Evolutionary conservation across 306 rosid genomes (phyloP).

Genomic region (Dryas octopetala): DNA sequence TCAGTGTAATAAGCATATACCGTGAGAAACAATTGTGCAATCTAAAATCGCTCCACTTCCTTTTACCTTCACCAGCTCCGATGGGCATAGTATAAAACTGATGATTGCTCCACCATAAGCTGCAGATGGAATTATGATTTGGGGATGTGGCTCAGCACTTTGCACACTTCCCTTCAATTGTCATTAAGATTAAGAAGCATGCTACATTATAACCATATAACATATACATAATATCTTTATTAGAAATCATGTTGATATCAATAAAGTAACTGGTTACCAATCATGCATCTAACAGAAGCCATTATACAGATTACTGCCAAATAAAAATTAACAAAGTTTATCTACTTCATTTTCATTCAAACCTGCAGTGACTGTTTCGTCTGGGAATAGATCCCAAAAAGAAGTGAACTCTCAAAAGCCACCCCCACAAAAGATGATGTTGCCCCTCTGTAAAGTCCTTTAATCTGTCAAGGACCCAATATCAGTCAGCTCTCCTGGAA

Average conservation of each 20-base stretch:
- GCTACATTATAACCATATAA: conserved; percentile 5
- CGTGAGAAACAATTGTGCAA: conserved; percentile 15
- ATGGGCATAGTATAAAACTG: conserved; percentile 88
- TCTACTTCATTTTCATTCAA: conserved; percentile 29
- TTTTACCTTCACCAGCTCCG: conserved; percentile 85
- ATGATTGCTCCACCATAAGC: conserved; percentile 76
- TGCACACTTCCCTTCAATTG: conserved; percentile 61
- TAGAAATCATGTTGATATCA: conserved; percentile 12
- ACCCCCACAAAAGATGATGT: conserved; percentile 88
- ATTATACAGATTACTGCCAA: conserved; percentile 16
- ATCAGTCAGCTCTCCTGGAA: conserved; percentile 24
- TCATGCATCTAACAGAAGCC: conserved; percentile 11
- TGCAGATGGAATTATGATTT: conserved; percentile 84
- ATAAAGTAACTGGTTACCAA: neutral
- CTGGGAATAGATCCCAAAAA: conserved; percentile 89
- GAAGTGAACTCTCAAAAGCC: conserved; percentile 86
- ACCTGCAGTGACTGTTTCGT: conserved; percentile 83
- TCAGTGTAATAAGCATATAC: conserved; percentile 30
- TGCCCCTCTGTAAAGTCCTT: conserved; percentile 95
- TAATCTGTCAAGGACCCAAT: conserved; percentile 56
- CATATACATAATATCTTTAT: conserved; percentile 19
- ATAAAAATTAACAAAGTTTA: conserved; percentile 22
- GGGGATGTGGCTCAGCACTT: conserved; percentile 57
- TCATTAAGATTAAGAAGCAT: conserved; percentile 21
- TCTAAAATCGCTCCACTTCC: conserved; percentile 22